These are phyloP conservation scores for Russula lepida DNA, from an alignment of 768 basidiomycete species.

Conservation along the genomic window DNA sequence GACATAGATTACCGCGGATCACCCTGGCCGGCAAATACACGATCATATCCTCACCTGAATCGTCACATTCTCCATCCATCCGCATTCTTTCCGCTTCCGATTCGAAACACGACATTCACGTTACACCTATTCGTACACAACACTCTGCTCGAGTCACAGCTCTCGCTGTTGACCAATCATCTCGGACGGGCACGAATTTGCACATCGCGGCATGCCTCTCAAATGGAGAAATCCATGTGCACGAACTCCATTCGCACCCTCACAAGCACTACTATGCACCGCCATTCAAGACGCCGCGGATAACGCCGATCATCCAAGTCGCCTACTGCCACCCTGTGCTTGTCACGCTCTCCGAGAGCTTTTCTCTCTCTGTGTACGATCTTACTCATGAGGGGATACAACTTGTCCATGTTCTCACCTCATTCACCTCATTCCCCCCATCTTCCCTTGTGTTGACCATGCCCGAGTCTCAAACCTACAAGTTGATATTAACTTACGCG, in stretches of 20 bases:
- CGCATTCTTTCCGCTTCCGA: slow-evolving; percentile 39
- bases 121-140: slow-evolving; percentile 32
- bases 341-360: slow-evolving; percentile 57
- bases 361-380: slow-evolving; percentile 67
- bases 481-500: slow-evolving; percentile 65
- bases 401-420: slow-evolving; percentile 59
- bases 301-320: slow-evolving; percentile 48
- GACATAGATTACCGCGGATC: slow-evolving; percentile 16
- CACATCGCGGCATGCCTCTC: slow-evolving; percentile 56
- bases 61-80: slow-evolving; percentile 49
- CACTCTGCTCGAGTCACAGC: slow-evolving; percentile 44
- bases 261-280: slow-evolving; percentile 43
- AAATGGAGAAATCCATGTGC: slow-evolving; percentile 59
- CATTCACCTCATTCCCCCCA: slow-evolving; percentile 74
- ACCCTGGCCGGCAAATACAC: slow-evolving; percentile 17
- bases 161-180: slow-evolving; percentile 69
- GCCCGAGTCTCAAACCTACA: slow-evolving; percentile 51
- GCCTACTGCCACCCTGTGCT: slow-evolving; percentile 76
- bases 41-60: slow-evolving; percentile 20
- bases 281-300: slow-evolving; percentile 30
- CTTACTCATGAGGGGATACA: slow-evolving; percentile 41
- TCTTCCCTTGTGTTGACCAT: slow-evolving; percentile 71
- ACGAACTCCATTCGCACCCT: slow-evolving; percentile 41
- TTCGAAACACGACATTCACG: slow-evolving; percentile 35
- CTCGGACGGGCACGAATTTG: slow-evolving; percentile 33